A percentile compares a stretch with the other conserved stretches of the same genome.
Conservation (phyloP, 139 green algal species). For the Edaphochlamys debaryana region DNA sequence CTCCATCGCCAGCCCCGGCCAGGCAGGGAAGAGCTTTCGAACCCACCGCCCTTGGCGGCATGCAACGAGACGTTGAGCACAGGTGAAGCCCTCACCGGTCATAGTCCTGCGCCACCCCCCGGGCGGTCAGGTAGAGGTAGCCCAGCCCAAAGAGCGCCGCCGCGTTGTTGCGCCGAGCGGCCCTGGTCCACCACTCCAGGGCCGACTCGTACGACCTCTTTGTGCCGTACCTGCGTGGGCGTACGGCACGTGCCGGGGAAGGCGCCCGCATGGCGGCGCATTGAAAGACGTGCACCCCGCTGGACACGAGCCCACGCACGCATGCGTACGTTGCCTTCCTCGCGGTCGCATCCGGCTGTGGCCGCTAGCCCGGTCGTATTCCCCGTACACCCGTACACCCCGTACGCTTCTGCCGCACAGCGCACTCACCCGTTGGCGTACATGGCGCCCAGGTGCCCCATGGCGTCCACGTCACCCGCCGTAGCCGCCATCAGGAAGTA, state of each 20-base stretch:
- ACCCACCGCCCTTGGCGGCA: no score
- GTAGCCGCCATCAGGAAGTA: conserved; percentile 64
- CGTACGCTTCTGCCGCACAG: no score
- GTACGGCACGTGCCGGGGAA: no score
- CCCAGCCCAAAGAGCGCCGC: conserved; percentile 87
- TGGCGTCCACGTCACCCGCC: conserved; percentile 80
- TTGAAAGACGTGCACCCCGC: not conserved
- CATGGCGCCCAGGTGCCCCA: conserved; percentile 90
- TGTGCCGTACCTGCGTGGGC: conserved; percentile 8
- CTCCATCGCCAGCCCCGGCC: no score
- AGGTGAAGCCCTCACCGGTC: no score
- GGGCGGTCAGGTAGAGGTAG: conserved; percentile 91
- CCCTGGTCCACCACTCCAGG: conserved; percentile 58
- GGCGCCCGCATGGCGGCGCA: no score
- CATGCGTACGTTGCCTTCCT: not conserved
- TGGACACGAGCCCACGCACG: not conserved
- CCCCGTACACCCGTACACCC: no score
- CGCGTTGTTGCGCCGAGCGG: conserved; percentile 61
- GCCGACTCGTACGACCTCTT: conserved; percentile 19
- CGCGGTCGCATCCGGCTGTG: no score
- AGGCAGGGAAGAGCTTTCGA: no score
- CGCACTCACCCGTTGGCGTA: conserved; percentile 81
- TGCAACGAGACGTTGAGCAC: no score
- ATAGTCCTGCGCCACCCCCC: conserved; percentile 65
- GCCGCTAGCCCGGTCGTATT: no score